Conservation (phyloP, 116 monocot species). For the Cymodocea nodosa region DNA sequence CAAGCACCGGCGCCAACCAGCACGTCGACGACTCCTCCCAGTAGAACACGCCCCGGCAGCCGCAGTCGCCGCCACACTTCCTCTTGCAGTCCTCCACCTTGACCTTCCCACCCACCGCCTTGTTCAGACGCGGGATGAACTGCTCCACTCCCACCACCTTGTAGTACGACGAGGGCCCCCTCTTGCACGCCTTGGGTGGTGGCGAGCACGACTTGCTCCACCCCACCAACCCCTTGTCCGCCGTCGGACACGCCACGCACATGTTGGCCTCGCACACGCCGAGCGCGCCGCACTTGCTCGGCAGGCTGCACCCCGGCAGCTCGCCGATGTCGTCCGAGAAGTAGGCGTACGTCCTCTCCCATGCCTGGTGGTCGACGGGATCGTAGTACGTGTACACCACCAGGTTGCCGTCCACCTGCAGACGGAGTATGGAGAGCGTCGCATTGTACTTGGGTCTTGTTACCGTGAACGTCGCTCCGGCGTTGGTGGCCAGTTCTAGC, state of each 20-base stretch:
- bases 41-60: constrained; percentile 16
- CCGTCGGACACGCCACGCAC: constrained; percentile 55
- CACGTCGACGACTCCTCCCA: constrained; percentile 9
- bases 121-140: constrained; percentile 27
- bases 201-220: constrained; percentile 38
- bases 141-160: constrained; percentile 56
- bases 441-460: constrained; percentile 43
- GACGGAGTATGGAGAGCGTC: constrained; percentile 29
- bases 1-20: constrained; percentile 14
- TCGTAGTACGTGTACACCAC: constrained; percentile 47
- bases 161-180: constrained; percentile 17
- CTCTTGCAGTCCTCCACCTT: constrained; percentile 27
- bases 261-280: constrained; percentile 48
- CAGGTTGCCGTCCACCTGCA: constrained; percentile 47
- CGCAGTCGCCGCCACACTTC: constrained; percentile 14
- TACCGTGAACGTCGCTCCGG: constrained; percentile 7
- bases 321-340: constrained; percentile 31
- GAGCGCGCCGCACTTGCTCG: constrained; percentile 36
- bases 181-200: constrained; percentile 19
- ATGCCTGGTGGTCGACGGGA: constrained; percentile 36
- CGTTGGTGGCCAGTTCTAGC: neutral
- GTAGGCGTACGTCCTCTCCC: constrained; percentile 41
- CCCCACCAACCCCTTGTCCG: constrained; percentile 22
- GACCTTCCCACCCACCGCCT: constrained; percentile 14
- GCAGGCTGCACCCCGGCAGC: constrained; percentile 22